These are phyloP conservation scores for Leptomonas seymouri DNA, from an alignment of 208 protist genomes.

Conservation along the genomic window DNA sequence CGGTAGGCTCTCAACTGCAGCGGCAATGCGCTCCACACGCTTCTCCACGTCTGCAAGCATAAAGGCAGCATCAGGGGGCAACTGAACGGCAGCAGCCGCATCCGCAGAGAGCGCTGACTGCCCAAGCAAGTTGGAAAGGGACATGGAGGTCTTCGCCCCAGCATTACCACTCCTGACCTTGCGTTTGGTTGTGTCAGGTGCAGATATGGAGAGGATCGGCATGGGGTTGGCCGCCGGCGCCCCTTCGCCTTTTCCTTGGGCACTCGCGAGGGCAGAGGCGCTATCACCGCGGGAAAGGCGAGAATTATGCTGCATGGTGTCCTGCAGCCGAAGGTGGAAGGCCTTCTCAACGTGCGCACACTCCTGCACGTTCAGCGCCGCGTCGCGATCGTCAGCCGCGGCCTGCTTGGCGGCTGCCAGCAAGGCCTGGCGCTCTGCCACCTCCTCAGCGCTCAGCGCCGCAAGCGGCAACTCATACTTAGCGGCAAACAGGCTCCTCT, in stretches of 20 bases:
- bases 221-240: not conserved
- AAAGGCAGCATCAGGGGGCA: slow-evolving; percentile 48
- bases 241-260: not conserved
- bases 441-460: slow-evolving; percentile 29
- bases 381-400: slow-evolving; percentile 40
- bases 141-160: not conserved
- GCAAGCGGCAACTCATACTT: slow-evolving; percentile 33
- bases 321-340: slow-evolving; percentile 54
- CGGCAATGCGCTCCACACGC: slow-evolving; percentile 51
- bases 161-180: not conserved
- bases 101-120: slow-evolving; percentile 17
- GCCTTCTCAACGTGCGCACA: slow-evolving; percentile 59
- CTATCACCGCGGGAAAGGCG: slow-evolving; percentile 2
- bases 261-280: not conserved
- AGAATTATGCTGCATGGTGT: slow-evolving; percentile 38
- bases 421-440: slow-evolving; percentile 29
- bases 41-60: slow-evolving; percentile 55
- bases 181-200: not conserved
- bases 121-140: not conserved
- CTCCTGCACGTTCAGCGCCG: slow-evolving; percentile 48
- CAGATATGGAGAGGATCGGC: not conserved
- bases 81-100: slow-evolving; percentile 22
- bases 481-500: slow-evolving; percentile 19
- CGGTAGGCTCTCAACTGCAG: slow-evolving; percentile 24
- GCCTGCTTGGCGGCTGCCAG: slow-evolving; percentile 22